phyloP scores from a whole-genome alignment of 192 early-diverging fungal species.

The Coemansia sp. region DNA sequence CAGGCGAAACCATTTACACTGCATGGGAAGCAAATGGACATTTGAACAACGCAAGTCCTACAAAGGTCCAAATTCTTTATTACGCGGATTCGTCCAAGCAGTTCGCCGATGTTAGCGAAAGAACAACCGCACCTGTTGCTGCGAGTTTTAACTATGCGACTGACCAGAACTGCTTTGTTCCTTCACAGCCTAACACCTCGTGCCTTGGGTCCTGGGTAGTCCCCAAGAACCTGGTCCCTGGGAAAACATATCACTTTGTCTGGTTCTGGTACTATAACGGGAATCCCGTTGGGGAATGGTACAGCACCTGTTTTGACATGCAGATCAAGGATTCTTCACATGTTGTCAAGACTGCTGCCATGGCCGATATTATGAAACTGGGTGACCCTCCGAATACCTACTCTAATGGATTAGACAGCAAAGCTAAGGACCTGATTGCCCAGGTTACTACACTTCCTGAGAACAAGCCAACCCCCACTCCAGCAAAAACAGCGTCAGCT shows the following conservation, averaged over 20 bases:
- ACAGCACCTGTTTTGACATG: slow-evolving; percentile 65
- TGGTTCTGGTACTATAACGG: slow-evolving; percentile 67
- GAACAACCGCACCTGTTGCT: slow-evolving; percentile 29
- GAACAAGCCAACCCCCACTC: neutral
- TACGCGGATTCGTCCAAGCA: slow-evolving; percentile 25
- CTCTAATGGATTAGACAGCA: slow-evolving; percentile 22
- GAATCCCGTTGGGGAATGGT: slow-evolving; percentile 63
- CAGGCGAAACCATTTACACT: slow-evolving; percentile 57
- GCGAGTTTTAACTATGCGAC: slow-evolving; percentile 56
- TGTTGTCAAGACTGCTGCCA: slow-evolving; percentile 12
- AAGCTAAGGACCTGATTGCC: slow-evolving; percentile 10
- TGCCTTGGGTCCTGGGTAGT: slow-evolving; percentile 59
- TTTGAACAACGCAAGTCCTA: slow-evolving; percentile 45
- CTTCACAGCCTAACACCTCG: slow-evolving; percentile 44
- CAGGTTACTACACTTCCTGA: slow-evolving; percentile 17
- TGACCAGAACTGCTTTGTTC: slow-evolving; percentile 43
- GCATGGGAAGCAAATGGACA: slow-evolving; percentile 64
- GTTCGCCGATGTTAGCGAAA: slow-evolving; percentile 35
- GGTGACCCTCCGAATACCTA: slow-evolving; percentile 25
- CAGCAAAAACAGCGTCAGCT: no score
- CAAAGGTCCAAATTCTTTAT: slow-evolving; percentile 45
- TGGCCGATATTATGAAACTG: slow-evolving; percentile 15
- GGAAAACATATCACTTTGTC: slow-evolving; percentile 55
- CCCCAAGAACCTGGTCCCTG: slow-evolving; percentile 51
- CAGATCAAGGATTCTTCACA: slow-evolving; percentile 25